Conservation (phyloP, 1,284 basidiomycete species). For the Sporisorium exsertum region DNA sequence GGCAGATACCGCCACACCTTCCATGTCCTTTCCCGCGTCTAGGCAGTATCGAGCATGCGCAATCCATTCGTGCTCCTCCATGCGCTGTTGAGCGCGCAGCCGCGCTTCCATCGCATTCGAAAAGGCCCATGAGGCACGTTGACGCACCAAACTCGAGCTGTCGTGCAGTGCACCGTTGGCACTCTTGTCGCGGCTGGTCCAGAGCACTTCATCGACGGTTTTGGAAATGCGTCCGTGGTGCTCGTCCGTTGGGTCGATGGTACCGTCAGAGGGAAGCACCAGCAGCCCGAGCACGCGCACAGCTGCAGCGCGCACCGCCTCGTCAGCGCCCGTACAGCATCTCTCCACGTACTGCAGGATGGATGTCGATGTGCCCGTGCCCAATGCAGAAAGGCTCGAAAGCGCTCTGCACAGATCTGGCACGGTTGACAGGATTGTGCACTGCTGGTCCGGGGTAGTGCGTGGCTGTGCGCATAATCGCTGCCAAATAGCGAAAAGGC, state of each 20-base stretch:
- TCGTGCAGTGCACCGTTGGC: slow-evolving; percentile 14
- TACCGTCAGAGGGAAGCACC: slow-evolving; percentile 22
- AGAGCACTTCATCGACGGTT: slow-evolving; percentile 2
- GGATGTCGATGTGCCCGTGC: neutral
- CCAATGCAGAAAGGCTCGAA: neutral
- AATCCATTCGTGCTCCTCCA: slow-evolving; percentile 9
- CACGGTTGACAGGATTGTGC: slow-evolving; percentile 2
- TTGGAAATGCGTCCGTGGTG: neutral
- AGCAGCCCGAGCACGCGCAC: slow-evolving; percentile 40
- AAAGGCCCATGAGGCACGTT: slow-evolving; percentile 38
- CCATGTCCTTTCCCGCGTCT: slow-evolving; percentile 29
- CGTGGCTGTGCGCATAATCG: neutral
- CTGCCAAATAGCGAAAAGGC: neutral
- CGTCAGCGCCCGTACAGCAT: slow-evolving; percentile 14
- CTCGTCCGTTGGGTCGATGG: neutral
- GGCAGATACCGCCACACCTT: slow-evolving; percentile 37
- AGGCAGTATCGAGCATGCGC: slow-evolving; percentile 27
- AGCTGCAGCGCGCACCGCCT: slow-evolving; percentile 36
- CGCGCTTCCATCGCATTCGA: slow-evolving; percentile 32
- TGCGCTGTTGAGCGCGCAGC: neutral
- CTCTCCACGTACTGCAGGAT: slow-evolving; percentile 19
- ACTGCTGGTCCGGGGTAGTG: slow-evolving; percentile 15
- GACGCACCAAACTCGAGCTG: slow-evolving; percentile 37
- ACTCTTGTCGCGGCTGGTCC: neutral
- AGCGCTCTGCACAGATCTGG: slow-evolving; percentile 25